phyloP scores from a whole-genome alignment of 1,139 yeast species.

The Blastobotrys indianensis region DNA sequence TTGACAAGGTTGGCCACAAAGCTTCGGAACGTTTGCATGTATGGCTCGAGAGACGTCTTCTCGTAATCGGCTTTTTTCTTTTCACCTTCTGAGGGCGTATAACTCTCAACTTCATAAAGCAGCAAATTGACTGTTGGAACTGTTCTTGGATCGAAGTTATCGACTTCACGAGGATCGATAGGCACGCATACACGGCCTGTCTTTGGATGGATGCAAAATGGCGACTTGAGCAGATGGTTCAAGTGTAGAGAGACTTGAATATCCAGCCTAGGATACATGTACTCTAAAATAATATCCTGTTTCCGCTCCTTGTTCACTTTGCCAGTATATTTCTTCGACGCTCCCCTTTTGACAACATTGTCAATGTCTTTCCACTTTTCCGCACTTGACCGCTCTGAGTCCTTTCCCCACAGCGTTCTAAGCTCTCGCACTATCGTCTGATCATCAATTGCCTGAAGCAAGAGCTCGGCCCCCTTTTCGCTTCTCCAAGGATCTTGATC shows the following conservation, averaged over 20 bases:
- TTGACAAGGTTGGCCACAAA: constrained; percentile 56
- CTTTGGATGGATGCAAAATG: constrained; percentile 96
- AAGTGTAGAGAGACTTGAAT: constrained; percentile 86
- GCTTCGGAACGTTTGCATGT: constrained; percentile 60
- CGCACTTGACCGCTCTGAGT: constrained; percentile 43
- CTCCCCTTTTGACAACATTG: constrained; percentile 46
- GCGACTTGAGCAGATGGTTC: constrained; percentile 89
- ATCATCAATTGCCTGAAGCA: constrained; percentile 61
- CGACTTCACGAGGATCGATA: constrained; percentile 51
- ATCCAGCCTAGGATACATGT: constrained; percentile 87
- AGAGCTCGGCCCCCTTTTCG: constrained; percentile 46
- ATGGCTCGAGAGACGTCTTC: constrained; percentile 67
- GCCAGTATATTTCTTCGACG: constrained; percentile 35
- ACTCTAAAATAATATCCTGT: constrained; percentile 74
- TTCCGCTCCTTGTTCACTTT: constrained; percentile 58
- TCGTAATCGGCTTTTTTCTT: constrained; percentile 45
- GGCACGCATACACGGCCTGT: constrained; percentile 98
- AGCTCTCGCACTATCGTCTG: constrained; percentile 49
- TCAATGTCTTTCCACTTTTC: constrained; percentile 85
- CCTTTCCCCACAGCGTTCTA: constrained; percentile 44
- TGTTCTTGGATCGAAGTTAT: constrained; percentile 66
- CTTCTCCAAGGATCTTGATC: constrained; percentile 85
- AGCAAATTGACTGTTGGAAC: constrained; percentile 72
- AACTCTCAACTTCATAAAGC: constrained; percentile 48
- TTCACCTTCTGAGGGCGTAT: constrained; percentile 29